phyloP scores from a whole-genome alignment of 2,329 filamentous ascomycete species.

The Cladosporium sphaerospermum region DNA sequence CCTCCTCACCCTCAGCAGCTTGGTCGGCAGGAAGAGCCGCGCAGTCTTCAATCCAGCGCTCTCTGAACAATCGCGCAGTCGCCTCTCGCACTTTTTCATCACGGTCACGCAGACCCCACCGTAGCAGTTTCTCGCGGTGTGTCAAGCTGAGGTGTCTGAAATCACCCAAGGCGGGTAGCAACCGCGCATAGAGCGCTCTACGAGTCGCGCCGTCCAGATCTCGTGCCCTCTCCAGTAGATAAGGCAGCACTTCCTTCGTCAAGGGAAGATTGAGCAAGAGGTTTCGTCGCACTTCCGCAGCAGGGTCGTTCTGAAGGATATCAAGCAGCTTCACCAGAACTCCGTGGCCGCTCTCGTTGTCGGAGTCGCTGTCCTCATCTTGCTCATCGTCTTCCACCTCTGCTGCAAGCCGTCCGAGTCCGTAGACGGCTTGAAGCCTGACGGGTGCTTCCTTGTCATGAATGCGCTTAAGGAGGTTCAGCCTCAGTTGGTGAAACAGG shows the following conservation, averaged over 20 bases:
- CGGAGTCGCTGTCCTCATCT: slow-evolving; percentile 61
- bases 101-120: slow-evolving; percentile 90
- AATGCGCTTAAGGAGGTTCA: slow-evolving; percentile 75
- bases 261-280: slow-evolving; percentile 88
- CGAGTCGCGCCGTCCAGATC: slow-evolving; percentile 82
- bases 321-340: slow-evolving; percentile 79
- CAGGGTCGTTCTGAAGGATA: slow-evolving; percentile 87
- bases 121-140: slow-evolving; percentile 89
- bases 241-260: slow-evolving; percentile 72
- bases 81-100: slow-evolving; percentile 93
- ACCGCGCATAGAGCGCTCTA: slow-evolving; percentile 75
- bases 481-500: slow-evolving; percentile 73
- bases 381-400: slow-evolving; percentile 61
- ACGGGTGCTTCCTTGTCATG: slow-evolving; percentile 93
- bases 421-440: slow-evolving; percentile 83
- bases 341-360: slow-evolving; percentile 59
- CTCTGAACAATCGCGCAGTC: slow-evolving; percentile 80
- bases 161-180: slow-evolving; percentile 84
- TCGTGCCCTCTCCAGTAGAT: slow-evolving; percentile 80
- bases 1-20: slow-evolving; percentile 48
- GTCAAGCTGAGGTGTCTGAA: slow-evolving; percentile 89
- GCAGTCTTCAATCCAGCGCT: slow-evolving; percentile 97
- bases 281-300: slow-evolving; percentile 83
- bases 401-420: slow-evolving; percentile 72
- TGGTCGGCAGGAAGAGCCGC: slow-evolving; percentile 60